Base-by-base conservation (phyloP, 208 protist genomes). In the Phytomonas francai region DNA sequence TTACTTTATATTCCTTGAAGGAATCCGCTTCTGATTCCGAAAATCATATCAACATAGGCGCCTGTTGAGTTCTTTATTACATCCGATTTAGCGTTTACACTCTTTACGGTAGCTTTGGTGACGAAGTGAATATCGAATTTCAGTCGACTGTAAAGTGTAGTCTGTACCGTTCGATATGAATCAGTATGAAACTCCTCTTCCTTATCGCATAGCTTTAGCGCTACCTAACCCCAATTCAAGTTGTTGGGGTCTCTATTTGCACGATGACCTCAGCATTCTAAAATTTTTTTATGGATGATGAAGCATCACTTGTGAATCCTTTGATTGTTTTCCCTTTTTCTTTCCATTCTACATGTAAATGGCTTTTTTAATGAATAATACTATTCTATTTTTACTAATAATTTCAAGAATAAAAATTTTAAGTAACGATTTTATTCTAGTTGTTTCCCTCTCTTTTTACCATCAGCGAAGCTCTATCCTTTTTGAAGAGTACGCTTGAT, bases 321-420 rank as follows among this genome's bases (percentile, higher is more conserved):
- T 66, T 61, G 7, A 59, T 34, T 61, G 5, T 74, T 68, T 60
- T 45, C 71, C 60, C 64, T 65, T 62, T 64, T 75, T 66, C 3
- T 25, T 33, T 66, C 73, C 0, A 16, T 51, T 58, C 60, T 68
- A 36, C 58, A 67, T 71, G 12, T 64, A 59, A 25, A 58, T 31
- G n/a, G 51, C 29, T 65, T 64, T 42, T 60, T 58, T 33, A 25
- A 34, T 67, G 16, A 65, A 16, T 42, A 16, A 39, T 63, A 29
- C 49, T 19, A 4, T 33, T 27, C 0, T 33, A 9, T 67, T 32
- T 68, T 28, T 11, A 45, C 32, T 28, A 5, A n/a, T 16, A 66
- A 39, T 28, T 27, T 61, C 11, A 25, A 64, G 0, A 68, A 68
- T 59, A n/a, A n/a, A 19, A 39, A 22, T 25, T 33, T 19, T n/a